Evolutionary conservation across 1,284 basidiomycete species (phyloP).

Genomic region (Ceratobasidium sp.): DNA sequence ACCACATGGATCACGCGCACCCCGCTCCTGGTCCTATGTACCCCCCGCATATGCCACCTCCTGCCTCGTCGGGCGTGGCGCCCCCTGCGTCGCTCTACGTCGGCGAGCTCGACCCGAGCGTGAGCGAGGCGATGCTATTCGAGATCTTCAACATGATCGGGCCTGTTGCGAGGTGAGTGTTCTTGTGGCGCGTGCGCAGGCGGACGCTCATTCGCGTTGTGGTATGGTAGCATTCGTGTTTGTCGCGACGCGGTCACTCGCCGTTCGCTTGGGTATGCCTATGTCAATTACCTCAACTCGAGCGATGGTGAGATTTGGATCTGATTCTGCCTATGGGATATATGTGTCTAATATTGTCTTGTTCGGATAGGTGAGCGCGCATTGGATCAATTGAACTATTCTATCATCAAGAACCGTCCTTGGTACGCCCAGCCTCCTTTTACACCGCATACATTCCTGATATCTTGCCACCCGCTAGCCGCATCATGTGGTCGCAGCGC

Average conservation of each 20-base stretch:
- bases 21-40: constrained; percentile 54
- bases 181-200: constrained; percentile 41
- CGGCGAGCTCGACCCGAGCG: constrained; percentile 96
- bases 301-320: constrained; percentile 77
- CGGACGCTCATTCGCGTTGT: constrained; percentile 33
- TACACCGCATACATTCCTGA: constrained; percentile 13
- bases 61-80: constrained; percentile 64
- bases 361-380: constrained; percentile 85
- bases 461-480: constrained; percentile 62
- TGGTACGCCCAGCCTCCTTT: constrained; percentile 67
- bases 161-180: constrained; percentile 88
- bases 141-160: constrained; percentile 99
- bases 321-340: constrained; percentile 16
- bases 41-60: constrained; percentile 59
- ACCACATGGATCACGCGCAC: constrained; percentile 46
- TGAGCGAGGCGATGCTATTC: constrained; percentile 99
- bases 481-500: constrained; percentile 99
- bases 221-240: constrained; percentile 90
- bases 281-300: constrained; percentile 99
- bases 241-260: constrained; percentile 99
- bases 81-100: constrained; percentile 97
- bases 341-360: constrained; percentile 44
- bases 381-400: constrained; percentile 99
- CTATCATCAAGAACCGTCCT: constrained; percentile 96
- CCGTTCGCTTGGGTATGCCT: constrained; percentile 99